Evolutionary conservation across 106 monocot genomes (phyloP), one percentile per base, ranked within the genome.

Genomic region (Triglochin maritima): DNA sequence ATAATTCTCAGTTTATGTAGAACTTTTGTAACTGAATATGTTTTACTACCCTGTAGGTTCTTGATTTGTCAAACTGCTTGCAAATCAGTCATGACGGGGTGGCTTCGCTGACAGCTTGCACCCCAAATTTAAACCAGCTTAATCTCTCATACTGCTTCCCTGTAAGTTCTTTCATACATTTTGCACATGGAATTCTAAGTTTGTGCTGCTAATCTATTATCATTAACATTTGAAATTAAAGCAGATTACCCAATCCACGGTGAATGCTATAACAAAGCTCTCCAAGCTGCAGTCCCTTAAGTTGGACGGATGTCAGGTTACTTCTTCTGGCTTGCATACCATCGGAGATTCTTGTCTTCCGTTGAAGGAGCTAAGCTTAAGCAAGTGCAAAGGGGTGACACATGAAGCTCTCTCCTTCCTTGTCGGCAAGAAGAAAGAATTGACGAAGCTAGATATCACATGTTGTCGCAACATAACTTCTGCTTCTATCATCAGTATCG

Each of bases 351-450:
- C 64, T 47, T 79, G 74, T 52, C 57, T 56, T 9, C 75, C 82
- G 54, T 63, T 92, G 57, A 81, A 56, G 60, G 88, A 88, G 48
- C 59, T 92, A 50, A 88, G 88, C 72, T 74, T 92, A 46, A 83
- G 88, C 79, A 92, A 92, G 69, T 88, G 92, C 70, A 71, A 55
- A 2, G 92, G 88, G 7, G 85, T 92, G 64, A 88, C 80, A 12
- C 88, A 92, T 62, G 83, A 88, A 68, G 83, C 64, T 44, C 78
- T 92, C 47, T 79, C 81, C 47, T 81, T 56, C 56, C 70, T 88
- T 41, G 63, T 81, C 50, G 45, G 50, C 44, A 88, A 81, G 53
- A 76, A 88, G 67, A 85, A 70, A 70, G 70, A 75, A 13, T 76
- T 92, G 75, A 13, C 51, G 43, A 92, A 88, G 66, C 64, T 92